These are phyloP conservation scores for Aspergillus oerlinghausenensis DNA, from an alignment of 2,329 filamentous ascomycete species.

Conservation along the genomic window DNA sequence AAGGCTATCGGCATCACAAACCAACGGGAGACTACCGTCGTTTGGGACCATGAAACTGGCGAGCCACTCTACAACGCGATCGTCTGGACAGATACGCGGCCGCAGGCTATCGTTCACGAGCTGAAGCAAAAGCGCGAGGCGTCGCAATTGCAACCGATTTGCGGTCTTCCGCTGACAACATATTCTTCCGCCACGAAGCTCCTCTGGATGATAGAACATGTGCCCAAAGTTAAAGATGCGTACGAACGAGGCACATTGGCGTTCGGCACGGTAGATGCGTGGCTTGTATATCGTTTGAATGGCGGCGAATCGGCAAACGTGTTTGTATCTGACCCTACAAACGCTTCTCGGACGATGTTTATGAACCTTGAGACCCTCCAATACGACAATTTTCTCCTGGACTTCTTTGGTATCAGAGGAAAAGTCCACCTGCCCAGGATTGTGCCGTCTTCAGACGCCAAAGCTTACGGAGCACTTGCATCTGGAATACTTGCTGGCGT, in stretches of 20 bases:
- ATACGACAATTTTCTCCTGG: slow-evolving; percentile 71
- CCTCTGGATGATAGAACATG: slow-evolving; percentile 72
- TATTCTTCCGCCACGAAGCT: slow-evolving; percentile 85
- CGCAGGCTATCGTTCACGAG: slow-evolving; percentile 67
- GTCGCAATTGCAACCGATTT: slow-evolving; percentile 62
- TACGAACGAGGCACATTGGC: slow-evolving; percentile 71
- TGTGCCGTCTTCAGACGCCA: slow-evolving; percentile 69
- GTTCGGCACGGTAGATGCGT: slow-evolving; percentile 84
- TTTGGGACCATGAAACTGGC: slow-evolving; percentile 78
- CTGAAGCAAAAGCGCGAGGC: slow-evolving; percentile 64
- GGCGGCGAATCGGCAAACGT: slow-evolving; percentile 63
- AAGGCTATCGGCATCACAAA: slow-evolving; percentile 79
- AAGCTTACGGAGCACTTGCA: slow-evolving; percentile 64
- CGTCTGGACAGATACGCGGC: slow-evolving; percentile 85
- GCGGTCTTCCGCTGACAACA: slow-evolving; percentile 78
- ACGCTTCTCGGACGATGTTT: slow-evolving; percentile 89
- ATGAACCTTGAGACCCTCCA: slow-evolving; percentile 75
- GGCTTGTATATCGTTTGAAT: slow-evolving; percentile 77
- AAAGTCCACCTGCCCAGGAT: slow-evolving; percentile 75
- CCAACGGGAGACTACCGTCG: slow-evolving; percentile 81
- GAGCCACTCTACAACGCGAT: slow-evolving; percentile 78
- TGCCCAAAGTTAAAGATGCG: slow-evolving; percentile 64
- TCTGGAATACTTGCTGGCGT: slow-evolving; percentile 62
- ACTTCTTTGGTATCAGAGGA: slow-evolving; percentile 72
- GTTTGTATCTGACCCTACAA: slow-evolving; percentile 80